Evolutionary conservation across 805 yeast genomes (phyloP), one percentile per base, ranked within the genome.

Genomic region (Metschnikowia koreensis): DNA sequence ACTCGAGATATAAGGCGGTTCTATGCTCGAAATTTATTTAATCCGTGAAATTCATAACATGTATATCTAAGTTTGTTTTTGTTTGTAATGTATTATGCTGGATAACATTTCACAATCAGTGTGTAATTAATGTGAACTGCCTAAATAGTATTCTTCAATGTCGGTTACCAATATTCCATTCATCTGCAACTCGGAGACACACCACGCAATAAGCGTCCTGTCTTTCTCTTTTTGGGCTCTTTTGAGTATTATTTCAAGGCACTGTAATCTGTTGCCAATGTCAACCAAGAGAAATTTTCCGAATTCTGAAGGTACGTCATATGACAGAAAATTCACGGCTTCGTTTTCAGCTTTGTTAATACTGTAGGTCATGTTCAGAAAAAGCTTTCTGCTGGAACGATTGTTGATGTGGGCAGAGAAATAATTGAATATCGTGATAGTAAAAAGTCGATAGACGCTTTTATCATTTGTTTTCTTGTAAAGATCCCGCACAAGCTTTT

Each of bases 111-210:
- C 34, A 6, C 34, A 3, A 10, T 31, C 10, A 12, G 12, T 31
- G 13, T 31, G 13, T 31, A 12, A 31, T 31, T 31, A 31, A 3
- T 31, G 34, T 9, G 34, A 12, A 31, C 10, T 12, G 34, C 34
- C 22, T 39, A 45, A 36, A 38, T 33, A 49, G 43, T 43, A 12
- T 7, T 26, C 38, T 8, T 38, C 41, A 33, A 54, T 57, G 37
- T 57, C 60, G 11, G 38, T 44, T 2, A 48, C 50, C 3, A 54
- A 51, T 9, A 57, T 26, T 1, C 77, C 77, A 33, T 61, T 48
- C 10, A 50, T 44, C 46, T 70, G 61, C 51, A 71, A 58, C 52
- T 70, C 75, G 7, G 60, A 56, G 5, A 67, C 60, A 38, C 62
- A 59, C 77, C 77, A 73, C 26, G 48, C 27, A 4, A 69, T 37